Base-by-base conservation (phyloP, 371 early-diverging fungal species). In the Syncephalastrum contaminatum region DNA sequence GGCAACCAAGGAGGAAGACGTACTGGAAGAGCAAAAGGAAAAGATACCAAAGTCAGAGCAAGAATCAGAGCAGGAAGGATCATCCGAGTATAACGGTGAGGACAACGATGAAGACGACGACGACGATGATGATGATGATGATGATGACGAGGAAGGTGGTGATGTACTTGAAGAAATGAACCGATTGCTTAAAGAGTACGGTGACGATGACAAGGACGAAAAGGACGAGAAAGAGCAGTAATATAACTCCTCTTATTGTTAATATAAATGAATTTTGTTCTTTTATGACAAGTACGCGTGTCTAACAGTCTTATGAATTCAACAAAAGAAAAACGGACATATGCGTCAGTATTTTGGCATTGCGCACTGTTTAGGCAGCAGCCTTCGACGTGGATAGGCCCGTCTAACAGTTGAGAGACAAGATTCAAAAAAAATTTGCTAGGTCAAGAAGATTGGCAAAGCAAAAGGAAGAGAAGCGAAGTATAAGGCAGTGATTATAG, bases 71-170 rank as follows among this genome's bases (percentile, higher is more conserved):
- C 62, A 58, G 15, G 70, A 76, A 27, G 64, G 86, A 39, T 86
- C 87, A 55, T 54, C 41, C 16, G 63, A 83, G 13, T 58, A 87
- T 10, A 73, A 75, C 36, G 10, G 12, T 30, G 36, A 30, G 51
- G 82, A 83, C 54, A 84, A 74, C 59, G 75, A 81, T 30, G 30
- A 30, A 51, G 83, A 83, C 54, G 84, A 75, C 59, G 75, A 81
- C 43, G 55, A 64, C 3, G 71, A 73, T 20, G 57, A 85, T 7
- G 63, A 74, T 0, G 54, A 64, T 8, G 55, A 68, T 1, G 67
- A 70, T 20, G 59, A 56, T 3, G 58, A 58, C 4, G 30, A 16
- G 40, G 62, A 22, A 22, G 56, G 30, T 10, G 48, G 43, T 24
- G 59, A 60, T 41, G 60, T 56, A 2, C 30, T 50, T 30, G 53